phyloP scores from a whole-genome alignment of 2,329 filamentous ascomycete species.

The Diaporthe caulivora region DNA sequence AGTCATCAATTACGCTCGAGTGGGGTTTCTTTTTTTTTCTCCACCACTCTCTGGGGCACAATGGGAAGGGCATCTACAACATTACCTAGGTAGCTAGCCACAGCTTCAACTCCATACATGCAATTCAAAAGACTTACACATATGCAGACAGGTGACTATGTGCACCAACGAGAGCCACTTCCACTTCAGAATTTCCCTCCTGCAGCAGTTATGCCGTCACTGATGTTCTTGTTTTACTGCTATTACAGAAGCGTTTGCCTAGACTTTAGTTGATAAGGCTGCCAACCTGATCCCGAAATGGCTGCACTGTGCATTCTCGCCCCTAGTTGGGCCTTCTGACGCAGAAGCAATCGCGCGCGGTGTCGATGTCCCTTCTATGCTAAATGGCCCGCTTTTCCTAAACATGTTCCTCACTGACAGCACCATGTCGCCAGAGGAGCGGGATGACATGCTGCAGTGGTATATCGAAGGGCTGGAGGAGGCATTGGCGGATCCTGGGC shows the following conservation, averaged over 20 bases:
- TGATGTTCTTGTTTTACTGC: not conserved
- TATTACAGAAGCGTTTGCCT: not conserved
- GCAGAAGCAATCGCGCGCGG: not conserved
- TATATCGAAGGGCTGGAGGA: slow-evolving; percentile 1
- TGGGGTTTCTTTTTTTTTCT: too few species aligned
- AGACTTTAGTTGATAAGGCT: not conserved
- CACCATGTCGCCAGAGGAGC: slow-evolving; percentile 2
- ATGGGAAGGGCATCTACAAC: too few species aligned
- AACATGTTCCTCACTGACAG: slow-evolving; percentile 3
- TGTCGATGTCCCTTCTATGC: slow-evolving; percentile 5
- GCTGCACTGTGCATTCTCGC: not conserved
- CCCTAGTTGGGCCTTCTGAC: not conserved
- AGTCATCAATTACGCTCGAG: too few species aligned
- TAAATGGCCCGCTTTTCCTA: not conserved
- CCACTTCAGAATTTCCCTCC: too few species aligned
- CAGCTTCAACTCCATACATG: too few species aligned
- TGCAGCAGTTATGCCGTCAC: not conserved
- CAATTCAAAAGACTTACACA: too few species aligned
- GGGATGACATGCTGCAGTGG: slow-evolving; percentile 2
- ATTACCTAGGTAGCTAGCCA: too few species aligned
- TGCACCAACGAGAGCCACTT: too few species aligned
- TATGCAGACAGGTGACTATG: too few species aligned
- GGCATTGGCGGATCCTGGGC: not conserved
- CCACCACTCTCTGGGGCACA: too few species aligned
- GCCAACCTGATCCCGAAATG: not conserved